Evolutionary conservation across 2,329 filamentous ascomycete genomes (phyloP).

Genomic region (Ascochyta clinopodiicola): DNA sequence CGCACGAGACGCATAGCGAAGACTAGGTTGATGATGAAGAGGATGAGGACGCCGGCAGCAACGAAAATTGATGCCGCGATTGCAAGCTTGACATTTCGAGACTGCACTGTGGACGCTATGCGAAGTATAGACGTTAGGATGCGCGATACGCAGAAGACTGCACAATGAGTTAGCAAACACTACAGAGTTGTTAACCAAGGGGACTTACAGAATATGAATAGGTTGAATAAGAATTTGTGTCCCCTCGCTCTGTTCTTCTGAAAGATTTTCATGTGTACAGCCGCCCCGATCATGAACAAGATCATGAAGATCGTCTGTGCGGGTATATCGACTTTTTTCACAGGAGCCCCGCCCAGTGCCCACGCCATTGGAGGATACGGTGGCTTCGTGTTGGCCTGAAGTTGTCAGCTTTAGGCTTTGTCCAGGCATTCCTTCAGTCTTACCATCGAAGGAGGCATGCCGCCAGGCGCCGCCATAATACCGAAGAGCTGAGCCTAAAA

Average conservation of each 20-base stretch:
- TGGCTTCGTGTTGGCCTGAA: conserved; percentile 26
- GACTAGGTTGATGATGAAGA: conserved; percentile 80
- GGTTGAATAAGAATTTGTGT: conserved; percentile 52
- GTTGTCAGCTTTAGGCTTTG: conserved; percentile 8
- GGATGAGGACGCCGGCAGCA: conserved; percentile 73
- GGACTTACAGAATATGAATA: conserved; percentile 48
- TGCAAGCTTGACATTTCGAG: conserved; percentile 54
- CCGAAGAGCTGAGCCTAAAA: background rate
- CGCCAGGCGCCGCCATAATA: conserved; percentile 22
- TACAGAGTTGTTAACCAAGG: background rate
- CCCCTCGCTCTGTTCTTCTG: conserved; percentile 45
- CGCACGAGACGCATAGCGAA: conserved; percentile 78
- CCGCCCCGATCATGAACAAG: conserved; percentile 51
- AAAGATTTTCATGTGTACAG: conserved; percentile 52
- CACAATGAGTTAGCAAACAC: background rate
- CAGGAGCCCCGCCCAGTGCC: conserved; percentile 48
- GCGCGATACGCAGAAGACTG: conserved; percentile 54
- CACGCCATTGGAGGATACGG: conserved; percentile 43
- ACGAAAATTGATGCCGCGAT: conserved; percentile 73
- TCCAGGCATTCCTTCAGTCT: background rate
- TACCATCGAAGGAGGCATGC: conserved; percentile 24
- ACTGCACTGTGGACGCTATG: conserved; percentile 40
- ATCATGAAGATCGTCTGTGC: conserved; percentile 50
- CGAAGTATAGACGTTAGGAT: conserved; percentile 50
- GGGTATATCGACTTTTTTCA: conserved; percentile 49